Evolutionary conservation across 768 basidiomycete genomes (phyloP).

Genomic region (Macrocybe gigantea): DNA sequence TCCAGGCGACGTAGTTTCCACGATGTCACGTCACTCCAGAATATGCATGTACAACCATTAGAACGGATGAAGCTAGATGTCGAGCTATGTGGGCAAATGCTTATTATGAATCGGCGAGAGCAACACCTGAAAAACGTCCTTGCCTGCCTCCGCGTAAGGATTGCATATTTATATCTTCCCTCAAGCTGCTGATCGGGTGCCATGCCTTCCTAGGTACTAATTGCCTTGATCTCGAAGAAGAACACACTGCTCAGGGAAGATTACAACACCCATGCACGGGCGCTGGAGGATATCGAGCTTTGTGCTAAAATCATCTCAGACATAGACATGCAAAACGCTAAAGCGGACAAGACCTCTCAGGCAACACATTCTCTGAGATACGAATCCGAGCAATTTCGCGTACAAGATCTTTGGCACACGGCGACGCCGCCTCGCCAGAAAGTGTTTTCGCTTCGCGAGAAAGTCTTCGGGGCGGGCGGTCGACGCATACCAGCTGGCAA

Average conservation of each 20-base stretch:
- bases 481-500: constrained; percentile 42
- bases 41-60: constrained; percentile 40
- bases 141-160: constrained; percentile 47
- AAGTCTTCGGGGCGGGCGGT: constrained; percentile 61
- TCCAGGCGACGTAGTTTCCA: constrained; percentile 61
- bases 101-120: constrained; percentile 65
- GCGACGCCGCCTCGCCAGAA: constrained; percentile 56
- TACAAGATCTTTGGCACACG: constrained; percentile 62
- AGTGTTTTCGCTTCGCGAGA: constrained; percentile 58
- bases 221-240: constrained; percentile 43
- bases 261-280: constrained; percentile 45
- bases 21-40: constrained; percentile 45
- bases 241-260: constrained; percentile 55
- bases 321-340: constrained; percentile 43
- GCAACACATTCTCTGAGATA: constrained; percentile 65
- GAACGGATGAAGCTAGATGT: constrained; percentile 78
- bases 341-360: constrained; percentile 49
- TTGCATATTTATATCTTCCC: background rate
- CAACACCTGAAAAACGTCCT: constrained; percentile 62
- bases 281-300: constrained; percentile 40
- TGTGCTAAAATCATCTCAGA: constrained; percentile 42
- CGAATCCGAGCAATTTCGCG: constrained; percentile 63
- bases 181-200: constrained; percentile 3
- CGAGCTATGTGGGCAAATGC: constrained; percentile 67
- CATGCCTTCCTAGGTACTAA: constrained; percentile 34